Evolutionary conservation across 306 rosid species (phyloP).

Genomic region (Trifolium dubium): DNA sequence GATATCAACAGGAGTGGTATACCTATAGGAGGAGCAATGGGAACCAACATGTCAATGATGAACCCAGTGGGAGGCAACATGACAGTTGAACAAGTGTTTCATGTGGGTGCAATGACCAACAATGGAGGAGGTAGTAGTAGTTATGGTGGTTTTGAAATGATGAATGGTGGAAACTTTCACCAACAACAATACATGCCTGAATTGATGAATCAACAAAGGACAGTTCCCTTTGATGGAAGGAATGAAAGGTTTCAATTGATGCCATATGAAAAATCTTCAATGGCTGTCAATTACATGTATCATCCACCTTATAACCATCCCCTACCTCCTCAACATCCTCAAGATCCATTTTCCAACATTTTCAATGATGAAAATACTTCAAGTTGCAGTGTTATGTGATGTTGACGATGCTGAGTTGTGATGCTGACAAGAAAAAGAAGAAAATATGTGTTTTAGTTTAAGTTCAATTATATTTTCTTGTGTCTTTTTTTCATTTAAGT

Average conservation of each 20-base stretch:
- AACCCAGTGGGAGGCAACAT: slow-evolving; percentile 57
- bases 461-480: slow-evolving; percentile 27
- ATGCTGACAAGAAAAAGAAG: background rate
- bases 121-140: slow-evolving; percentile 1
- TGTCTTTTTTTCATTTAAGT: slow-evolving; percentile 19
- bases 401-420: background rate
- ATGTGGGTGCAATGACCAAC: slow-evolving; percentile 41
- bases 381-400: slow-evolving; percentile 74
- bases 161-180: slow-evolving; percentile 60
- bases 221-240: slow-evolving; percentile 41
- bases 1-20: slow-evolving; percentile 50
- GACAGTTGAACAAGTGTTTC: slow-evolving; percentile 65
- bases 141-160: slow-evolving; percentile 47
- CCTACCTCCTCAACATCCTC: slow-evolving; percentile 12
- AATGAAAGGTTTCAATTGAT: slow-evolving; percentile 79
- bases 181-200: slow-evolving; percentile 64
- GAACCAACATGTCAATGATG: slow-evolving; percentile 50
- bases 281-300: slow-evolving; percentile 52
- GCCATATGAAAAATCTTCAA: slow-evolving; percentile 65
- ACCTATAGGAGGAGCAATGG: slow-evolving; percentile 52
- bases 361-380: slow-evolving; percentile 83
- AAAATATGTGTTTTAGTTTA: slow-evolving; percentile 49
- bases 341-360: slow-evolving; percentile 41
- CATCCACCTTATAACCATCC: slow-evolving; percentile 52
- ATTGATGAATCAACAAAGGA: slow-evolving; percentile 75